Evolutionary conservation across 306 rosid species (phyloP).

Genomic region (Lathyrus sativus): DNA sequence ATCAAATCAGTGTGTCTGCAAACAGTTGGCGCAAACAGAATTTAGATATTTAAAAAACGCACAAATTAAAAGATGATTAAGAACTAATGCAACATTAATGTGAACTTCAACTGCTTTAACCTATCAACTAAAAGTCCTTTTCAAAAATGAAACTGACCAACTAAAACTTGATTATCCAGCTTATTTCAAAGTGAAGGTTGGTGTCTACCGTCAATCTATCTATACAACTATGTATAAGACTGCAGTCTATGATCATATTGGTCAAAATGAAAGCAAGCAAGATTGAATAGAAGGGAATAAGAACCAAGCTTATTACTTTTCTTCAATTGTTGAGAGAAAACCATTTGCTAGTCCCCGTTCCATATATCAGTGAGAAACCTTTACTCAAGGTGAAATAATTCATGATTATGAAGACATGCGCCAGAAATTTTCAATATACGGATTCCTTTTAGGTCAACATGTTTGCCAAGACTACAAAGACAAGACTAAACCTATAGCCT

Average conservation of each 20-base stretch:
- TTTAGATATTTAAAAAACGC: constrained; percentile 33
- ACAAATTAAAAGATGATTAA: neutral
- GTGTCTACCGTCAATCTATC: constrained; percentile 15
- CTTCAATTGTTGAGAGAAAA: constrained; percentile 9
- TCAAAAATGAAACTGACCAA: neutral
- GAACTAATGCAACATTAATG: neutral
- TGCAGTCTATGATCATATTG: constrained; percentile 2
- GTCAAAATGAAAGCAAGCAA: constrained; percentile 19
- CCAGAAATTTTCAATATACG: neutral
- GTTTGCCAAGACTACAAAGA: constrained; percentile 10
- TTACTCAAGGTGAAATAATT: constrained; percentile 1
- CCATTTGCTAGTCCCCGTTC: neutral
- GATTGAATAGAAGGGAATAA: neutral
- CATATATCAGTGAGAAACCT: neutral
- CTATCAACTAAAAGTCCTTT: neutral
- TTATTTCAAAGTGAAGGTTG: constrained; percentile 22
- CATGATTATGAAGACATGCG: constrained; percentile 3
- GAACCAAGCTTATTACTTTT: constrained; percentile 8
- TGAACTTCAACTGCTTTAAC: constrained; percentile 17
- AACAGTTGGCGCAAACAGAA: constrained; percentile 44
- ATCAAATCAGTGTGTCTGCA: constrained; percentile 79
- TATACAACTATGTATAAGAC: constrained; percentile 17
- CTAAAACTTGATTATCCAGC: constrained; percentile 20
- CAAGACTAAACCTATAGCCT: constrained; percentile 14
- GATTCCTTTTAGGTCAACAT: constrained; percentile 32